Conservation (phyloP, 352 stramenopile genomes). For the Peronospora tabacina region DNA sequence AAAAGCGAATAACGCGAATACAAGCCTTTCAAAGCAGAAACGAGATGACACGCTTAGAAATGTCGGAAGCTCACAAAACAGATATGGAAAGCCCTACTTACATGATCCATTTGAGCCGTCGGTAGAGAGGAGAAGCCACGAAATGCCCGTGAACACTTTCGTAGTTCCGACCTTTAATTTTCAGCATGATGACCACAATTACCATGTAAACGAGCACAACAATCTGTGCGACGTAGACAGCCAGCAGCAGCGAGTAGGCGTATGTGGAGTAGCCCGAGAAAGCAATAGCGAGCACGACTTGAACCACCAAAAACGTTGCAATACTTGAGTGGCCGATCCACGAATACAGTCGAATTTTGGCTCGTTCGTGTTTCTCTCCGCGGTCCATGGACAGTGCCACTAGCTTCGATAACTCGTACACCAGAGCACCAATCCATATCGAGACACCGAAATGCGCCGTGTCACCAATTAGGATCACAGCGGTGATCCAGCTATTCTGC, state of each 20-base stretch:
- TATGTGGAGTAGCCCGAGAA: conserved; percentile 28
- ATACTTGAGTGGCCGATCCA: conserved; percentile 20
- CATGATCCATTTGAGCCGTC: conserved; percentile 43
- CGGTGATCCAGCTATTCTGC: conserved; percentile 23
- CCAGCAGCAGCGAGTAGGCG: conserved; percentile 25
- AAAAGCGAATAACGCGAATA: conserved; percentile 41
- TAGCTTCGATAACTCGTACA: conserved; percentile 42
- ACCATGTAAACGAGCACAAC: conserved; percentile 29
- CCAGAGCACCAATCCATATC: conserved; percentile 29
- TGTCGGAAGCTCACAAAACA: not conserved
- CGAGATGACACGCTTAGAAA: too few relatives aligned
- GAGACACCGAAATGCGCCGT: conserved; percentile 25
- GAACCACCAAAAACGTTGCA: conserved; percentile 11
- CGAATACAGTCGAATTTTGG: conserved; percentile 29
- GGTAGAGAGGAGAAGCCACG: conserved; percentile 39
- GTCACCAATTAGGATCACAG: conserved; percentile 27
- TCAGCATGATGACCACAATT: conserved; percentile 22
- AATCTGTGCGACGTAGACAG: conserved; percentile 26
- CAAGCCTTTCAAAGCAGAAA: conserved; percentile 7
- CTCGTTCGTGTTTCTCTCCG: conserved; percentile 27
- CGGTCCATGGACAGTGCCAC: conserved; percentile 30
- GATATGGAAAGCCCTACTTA: conserved; percentile 4
- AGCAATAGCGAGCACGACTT: conserved; percentile 18
- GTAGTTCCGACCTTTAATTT: conserved; percentile 32
- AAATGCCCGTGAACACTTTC: conserved; percentile 41